Percentiles rank a stretch among this genome's conserved stretches.
Conservation (phyloP, 106 monocot genomes). For the Acanthochlamys bracteata region DNA sequence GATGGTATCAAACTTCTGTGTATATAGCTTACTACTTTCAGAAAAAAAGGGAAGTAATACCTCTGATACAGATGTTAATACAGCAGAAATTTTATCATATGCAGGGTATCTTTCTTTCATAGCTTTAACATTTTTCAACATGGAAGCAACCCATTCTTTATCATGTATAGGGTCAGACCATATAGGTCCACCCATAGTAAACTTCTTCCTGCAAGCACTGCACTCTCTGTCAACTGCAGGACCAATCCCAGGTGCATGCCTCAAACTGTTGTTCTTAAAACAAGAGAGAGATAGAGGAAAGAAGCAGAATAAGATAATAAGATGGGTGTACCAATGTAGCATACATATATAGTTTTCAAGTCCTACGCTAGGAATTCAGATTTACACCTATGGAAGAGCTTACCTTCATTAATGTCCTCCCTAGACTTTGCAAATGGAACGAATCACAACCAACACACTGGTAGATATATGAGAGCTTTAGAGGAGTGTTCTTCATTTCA, state of each 20-base stretch:
- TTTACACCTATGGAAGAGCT: neutral
- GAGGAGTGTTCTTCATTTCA: conserved; percentile 84
- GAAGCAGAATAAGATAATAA: neutral
- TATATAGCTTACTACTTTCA: neutral
- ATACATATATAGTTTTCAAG: neutral
- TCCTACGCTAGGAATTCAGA: neutral
- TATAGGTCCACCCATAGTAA: conserved; percentile 92
- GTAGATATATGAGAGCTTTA: conserved; percentile 86
- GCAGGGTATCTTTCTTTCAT: conserved; percentile 81
- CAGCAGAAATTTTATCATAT: conserved; percentile 74
- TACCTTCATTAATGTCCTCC: conserved; percentile 77
- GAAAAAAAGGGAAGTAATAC: conserved; percentile 17
- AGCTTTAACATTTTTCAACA: conserved; percentile 53
- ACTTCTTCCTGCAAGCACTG: conserved; percentile 74
- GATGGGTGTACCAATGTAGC: too few relatives aligned
- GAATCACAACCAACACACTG: conserved; percentile 97
- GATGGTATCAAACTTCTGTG: too few relatives aligned
- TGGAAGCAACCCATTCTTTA: conserved; percentile 65
- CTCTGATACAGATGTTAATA: conserved; percentile 83
- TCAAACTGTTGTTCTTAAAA: conserved; percentile 78
- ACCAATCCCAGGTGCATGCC: conserved; percentile 65
- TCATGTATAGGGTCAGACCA: conserved; percentile 98
- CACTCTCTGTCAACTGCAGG: conserved; percentile 78
- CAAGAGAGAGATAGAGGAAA: conserved; percentile 7
- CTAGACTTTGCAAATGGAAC: conserved; percentile 88